Percentiles rank a stretch among this genome's conserved stretches.
phyloP scores from a whole-genome alignment of 2,329 filamentous ascomycete genomes.

The Sarocladiaceae sp. region DNA sequence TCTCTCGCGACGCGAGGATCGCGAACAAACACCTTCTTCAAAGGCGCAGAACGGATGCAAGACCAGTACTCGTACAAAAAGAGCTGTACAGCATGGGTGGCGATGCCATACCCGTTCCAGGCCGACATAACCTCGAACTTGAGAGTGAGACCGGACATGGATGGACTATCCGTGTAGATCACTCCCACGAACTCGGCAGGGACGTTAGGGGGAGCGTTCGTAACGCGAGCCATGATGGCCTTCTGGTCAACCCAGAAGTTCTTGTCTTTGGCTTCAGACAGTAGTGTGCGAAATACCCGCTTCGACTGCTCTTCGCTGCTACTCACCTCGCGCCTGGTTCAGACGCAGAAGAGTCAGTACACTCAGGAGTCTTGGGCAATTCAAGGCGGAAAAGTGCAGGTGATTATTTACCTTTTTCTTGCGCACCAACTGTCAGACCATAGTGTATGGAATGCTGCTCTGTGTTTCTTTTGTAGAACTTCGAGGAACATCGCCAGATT shows the following conservation, averaged over 20 bases:
- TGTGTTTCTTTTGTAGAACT: background rate
- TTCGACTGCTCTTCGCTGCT: background rate
- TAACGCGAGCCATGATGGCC: background rate
- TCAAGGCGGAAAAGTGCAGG: too few relatives aligned
- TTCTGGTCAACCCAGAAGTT: slow-evolving; percentile 1
- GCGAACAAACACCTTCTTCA: slow-evolving; percentile 4
- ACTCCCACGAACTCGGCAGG: background rate
- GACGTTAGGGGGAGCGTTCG: background rate
- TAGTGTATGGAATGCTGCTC: background rate
- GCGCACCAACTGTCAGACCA: background rate
- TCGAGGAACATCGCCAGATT: background rate
- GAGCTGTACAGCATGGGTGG: background rate
- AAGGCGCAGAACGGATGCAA: background rate
- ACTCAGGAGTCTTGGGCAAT: background rate
- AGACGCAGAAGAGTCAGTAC: background rate
- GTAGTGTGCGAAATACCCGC: background rate
- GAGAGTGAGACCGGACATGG: background rate
- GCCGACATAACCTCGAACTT: slow-evolving; percentile 2
- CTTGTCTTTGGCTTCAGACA: background rate
- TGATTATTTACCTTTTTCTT: background rate
- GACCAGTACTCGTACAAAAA: background rate
- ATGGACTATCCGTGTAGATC: slow-evolving; percentile 1
- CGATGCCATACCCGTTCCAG: background rate
- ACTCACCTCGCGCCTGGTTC: background rate
- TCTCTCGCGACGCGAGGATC: background rate